A percentile compares a stretch with the other conserved stretches of the same genome.
Evolutionary conservation across 1,284 basidiomycete genomes (phyloP).

Genomic region (Heterobasidion occidentale): DNA sequence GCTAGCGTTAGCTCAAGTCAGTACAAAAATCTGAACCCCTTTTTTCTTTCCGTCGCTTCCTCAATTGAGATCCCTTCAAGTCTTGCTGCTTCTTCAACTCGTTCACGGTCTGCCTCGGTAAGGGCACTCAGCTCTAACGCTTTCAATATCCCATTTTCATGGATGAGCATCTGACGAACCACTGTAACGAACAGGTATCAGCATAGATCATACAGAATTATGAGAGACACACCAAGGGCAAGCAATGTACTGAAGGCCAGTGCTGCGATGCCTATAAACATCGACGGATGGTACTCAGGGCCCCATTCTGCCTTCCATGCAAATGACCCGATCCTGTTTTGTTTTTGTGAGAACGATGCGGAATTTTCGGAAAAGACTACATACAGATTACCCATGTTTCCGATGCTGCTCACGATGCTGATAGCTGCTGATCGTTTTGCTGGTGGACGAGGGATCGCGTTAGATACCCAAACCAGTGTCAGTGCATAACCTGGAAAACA

Average conservation of each 20-base stretch:
- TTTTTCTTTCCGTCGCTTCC: constrained; percentile 27
- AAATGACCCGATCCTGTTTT: constrained; percentile 26
- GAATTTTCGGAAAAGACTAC: constrained; percentile 5
- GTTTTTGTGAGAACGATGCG: too few species aligned
- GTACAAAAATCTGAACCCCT: constrained; percentile 34
- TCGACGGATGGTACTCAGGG: constrained; percentile 29
- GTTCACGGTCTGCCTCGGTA: constrained; percentile 15
- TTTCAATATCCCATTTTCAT: constrained; percentile 26
- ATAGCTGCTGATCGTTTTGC: constrained; percentile 46
- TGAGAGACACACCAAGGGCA: constrained; percentile 19
- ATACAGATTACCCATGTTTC: constrained; percentile 31
- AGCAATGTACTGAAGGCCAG: constrained; percentile 20
- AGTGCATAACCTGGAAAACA: constrained; percentile 42
- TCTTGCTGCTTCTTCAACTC: constrained; percentile 29
- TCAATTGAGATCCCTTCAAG: constrained; percentile 28
- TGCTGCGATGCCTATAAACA: constrained; percentile 27
- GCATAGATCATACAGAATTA: too few species aligned
- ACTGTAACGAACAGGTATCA: constrained; percentile 16
- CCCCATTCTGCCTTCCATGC: constrained; percentile 30
- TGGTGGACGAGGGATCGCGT: constrained; percentile 55
- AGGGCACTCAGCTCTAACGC: constrained; percentile 25
- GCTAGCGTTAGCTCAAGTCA: constrained; percentile 10
- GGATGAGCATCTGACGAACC: constrained; percentile 24
- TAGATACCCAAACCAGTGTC: constrained; percentile 56
- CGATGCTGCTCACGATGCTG: constrained; percentile 31